Base-by-base conservation (phyloP, 345 rosid genomes). In the Salix caprea region DNA sequence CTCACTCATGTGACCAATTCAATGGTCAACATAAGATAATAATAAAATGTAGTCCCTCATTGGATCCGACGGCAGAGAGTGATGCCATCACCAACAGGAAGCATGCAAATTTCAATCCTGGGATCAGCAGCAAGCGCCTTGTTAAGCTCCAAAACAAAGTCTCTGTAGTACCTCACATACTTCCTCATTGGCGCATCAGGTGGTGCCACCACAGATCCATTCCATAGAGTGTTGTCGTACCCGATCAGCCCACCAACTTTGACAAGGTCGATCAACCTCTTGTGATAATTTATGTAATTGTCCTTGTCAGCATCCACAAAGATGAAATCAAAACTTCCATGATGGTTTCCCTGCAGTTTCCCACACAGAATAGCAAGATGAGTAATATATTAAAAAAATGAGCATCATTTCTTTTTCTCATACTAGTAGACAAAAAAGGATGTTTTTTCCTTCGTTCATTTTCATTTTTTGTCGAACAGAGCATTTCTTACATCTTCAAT, bases 221-320 rank as follows among this genome's bases (percentile, higher is more conserved):
- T 92, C 98, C 98, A 94, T 21, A 96, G 82, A 84, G 98, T 94
- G 91, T 96, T 94, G 91, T 96, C 97, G 82, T 96, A 96, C 48
- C 98, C 98, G 67, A 96, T 91, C 73, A 96, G 69, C 5, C 99
- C 99, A 1, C 98, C 97, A 9, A 96, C 88, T 73, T 91, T 94
- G 62, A 92, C 94, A 73, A 96, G 78, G 2, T 94, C 97, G 7
- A 94, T 87, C 86, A 94, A 56, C 75, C 97, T 87, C 85, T 91
- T 87, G 84, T 94, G 98, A 84, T 94, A 92, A 88, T 94, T 94
- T 7, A 94, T 34, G 82, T 96, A 94, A 85, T 96, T 96, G 89
- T 94, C 98, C 77, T 96, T 96, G 77, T 96, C 98, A 32, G 99
- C 99, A 69, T 96, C 99, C 79, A 96, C 99, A 72, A 96, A 94